Evolutionary conservation across 192 early-diverging fungal genomes (phyloP).

Genomic region (Pecoramyces ruminantium): DNA sequence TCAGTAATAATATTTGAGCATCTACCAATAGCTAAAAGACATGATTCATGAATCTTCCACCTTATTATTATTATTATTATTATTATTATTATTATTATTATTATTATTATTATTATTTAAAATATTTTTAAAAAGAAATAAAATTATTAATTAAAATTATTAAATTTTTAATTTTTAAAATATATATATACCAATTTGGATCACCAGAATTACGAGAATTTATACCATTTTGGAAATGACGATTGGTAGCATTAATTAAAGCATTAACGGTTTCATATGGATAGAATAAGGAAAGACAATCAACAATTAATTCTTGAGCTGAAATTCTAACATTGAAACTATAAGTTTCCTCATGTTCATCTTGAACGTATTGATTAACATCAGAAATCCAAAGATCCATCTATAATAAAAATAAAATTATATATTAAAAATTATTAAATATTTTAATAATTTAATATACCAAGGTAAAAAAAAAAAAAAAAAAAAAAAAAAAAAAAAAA

Average conservation of each 20-base stretch:
- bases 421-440: no score
- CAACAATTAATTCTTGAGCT: slow-evolving; percentile 54
- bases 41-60: slow-evolving; percentile 77
- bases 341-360: slow-evolving; percentile 76
- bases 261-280: slow-evolving; percentile 28
- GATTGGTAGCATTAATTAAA: slow-evolving; percentile 26
- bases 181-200: slow-evolving; percentile 24
- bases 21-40: slow-evolving; percentile 58
- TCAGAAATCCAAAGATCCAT: slow-evolving; percentile 66
- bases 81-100: no score
- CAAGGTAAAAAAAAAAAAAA: no score
- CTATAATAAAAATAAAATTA: no score
- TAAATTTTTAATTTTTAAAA: no score
- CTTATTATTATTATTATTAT: neutral
- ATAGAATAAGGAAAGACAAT: slow-evolving; percentile 4
- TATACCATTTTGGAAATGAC: slow-evolving; percentile 27
- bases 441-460: no score
- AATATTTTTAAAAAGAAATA: no score
- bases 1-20: slow-evolving; percentile 38
- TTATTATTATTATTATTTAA: no score
- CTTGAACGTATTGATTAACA: slow-evolving; percentile 74
- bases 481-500: no score
- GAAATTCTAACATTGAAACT: slow-evolving; percentile 76
- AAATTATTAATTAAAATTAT: no score
- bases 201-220: slow-evolving; percentile 26